phyloP scores from a whole-genome alignment of 768 basidiomycete genomes.

The Heimioporus sp. region DNA sequence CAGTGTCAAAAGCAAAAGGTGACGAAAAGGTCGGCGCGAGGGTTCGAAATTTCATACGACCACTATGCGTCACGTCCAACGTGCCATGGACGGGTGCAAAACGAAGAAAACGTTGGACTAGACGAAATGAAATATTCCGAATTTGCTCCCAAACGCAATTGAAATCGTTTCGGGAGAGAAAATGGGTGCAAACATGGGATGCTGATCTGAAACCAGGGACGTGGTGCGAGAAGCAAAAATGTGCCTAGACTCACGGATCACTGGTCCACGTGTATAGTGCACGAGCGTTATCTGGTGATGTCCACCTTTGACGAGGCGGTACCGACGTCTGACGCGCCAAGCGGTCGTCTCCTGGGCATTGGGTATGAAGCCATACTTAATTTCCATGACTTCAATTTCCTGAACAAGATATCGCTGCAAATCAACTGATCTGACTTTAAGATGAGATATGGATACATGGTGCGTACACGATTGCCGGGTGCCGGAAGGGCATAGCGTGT shows the following conservation, averaged over 20 bases:
- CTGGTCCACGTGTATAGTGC: conserved; percentile 69
- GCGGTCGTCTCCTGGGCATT: conserved; percentile 57
- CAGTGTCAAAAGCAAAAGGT: conserved; percentile 11
- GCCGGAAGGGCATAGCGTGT: conserved; percentile 49
- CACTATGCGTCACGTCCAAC: neutral
- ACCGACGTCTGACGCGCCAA: conserved; percentile 68
- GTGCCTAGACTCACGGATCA: conserved; percentile 49
- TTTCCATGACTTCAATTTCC: conserved; percentile 78
- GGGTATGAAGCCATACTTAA: conserved; percentile 78
- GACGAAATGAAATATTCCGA: neutral
- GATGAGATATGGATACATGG: neutral
- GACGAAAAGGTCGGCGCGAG: neutral
- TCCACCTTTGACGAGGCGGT: conserved; percentile 70
- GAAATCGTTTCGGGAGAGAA: conserved; percentile 6
- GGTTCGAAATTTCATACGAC: neutral
- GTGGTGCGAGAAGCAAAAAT: neutral
- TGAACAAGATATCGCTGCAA: conserved; percentile 21
- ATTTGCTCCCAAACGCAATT: neutral
- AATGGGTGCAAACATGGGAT: conserved; percentile 9
- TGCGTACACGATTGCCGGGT: conserved; percentile 56
- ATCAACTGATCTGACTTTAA: neutral
- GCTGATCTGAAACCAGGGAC: conserved; percentile 19
- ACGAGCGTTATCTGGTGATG: conserved; percentile 71
- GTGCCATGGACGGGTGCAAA: neutral
- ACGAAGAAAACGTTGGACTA: neutral